Evolutionary conservation across 140 eudicot species (phyloP), one percentile per base, ranked within the genome.

Genomic region (Erigeron philadelphicus): DNA sequence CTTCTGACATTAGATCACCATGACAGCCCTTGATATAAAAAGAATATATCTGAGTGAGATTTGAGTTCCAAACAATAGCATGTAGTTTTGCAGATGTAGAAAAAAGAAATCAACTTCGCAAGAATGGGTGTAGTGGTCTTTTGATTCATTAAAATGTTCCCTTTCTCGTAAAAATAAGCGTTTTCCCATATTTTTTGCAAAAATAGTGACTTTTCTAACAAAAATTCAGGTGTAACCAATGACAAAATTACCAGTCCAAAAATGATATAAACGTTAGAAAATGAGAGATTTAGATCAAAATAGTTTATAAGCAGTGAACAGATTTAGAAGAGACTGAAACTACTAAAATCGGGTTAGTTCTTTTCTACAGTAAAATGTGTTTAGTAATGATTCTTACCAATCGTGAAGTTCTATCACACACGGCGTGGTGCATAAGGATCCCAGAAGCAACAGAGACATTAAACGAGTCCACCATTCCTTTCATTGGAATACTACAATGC

Each of bases 381-480:
- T 31, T 17, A 41, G 68, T 48, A 52, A 61, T 21, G 46, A 74
- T 77, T 12, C 58, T 70, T 80, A 93, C 98, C 98, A 86, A 55
- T 59, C 95, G 93, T 16, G 73, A 81, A 67, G 82, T 89, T 69
- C 98, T 76, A 76, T 93, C 96, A 71, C 90, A 75, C 12, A 89
- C 87, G 21, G 98, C 95, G 68, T 93, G 96, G 70, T 93, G 96
- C 98, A 93, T 89, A 2, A 93, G 90, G 61, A 93, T 73, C 65
- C 98, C 98, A 53, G 98, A 93, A 76, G 98, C 98, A 72, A 89
- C 98, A 15, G 98, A 93, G 61, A 93, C 96, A 49, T 89, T 93
- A 70, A 93, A 93, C 0, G 96, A 93, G 74, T 93, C 98, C 70
- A 89, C 98, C 98, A 93, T 93, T 70, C 98, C 98, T 70, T 75